These are phyloP conservation scores for Leptographium lundbergii DNA, from an alignment of 2,329 filamentous ascomycete genomes.

Conservation along the genomic window DNA sequence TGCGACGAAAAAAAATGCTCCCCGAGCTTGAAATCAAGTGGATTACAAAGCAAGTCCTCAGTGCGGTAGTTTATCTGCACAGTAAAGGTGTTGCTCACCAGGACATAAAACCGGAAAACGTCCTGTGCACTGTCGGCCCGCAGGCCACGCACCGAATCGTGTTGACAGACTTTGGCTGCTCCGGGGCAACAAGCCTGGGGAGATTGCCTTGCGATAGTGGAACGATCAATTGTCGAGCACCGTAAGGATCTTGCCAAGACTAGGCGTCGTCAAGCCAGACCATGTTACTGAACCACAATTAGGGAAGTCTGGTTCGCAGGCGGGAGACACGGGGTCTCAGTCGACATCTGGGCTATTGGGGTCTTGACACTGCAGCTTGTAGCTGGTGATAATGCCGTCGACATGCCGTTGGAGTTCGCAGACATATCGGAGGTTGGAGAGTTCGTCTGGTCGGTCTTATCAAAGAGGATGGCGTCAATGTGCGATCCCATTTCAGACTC, in stretches of 20 bases:
- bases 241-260: constrained; percentile 21
- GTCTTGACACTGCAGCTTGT: constrained; percentile 27
- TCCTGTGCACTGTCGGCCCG: constrained; percentile 34
- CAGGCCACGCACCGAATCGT: constrained; percentile 31
- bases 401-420: constrained; percentile 12
- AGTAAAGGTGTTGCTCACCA: constrained; percentile 36
- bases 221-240: constrained; percentile 34
- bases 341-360: constrained; percentile 42
- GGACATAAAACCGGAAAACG: constrained; percentile 42
- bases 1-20: constrained; percentile 23
- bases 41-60: constrained; percentile 34
- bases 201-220: constrained; percentile 33
- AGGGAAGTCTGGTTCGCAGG: constrained; percentile 26
- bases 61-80: constrained; percentile 34
- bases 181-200: constrained; percentile 27
- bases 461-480: neutral
- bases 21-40: constrained; percentile 30
- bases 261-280: neutral
- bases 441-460: constrained; percentile 5
- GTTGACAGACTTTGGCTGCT: constrained; percentile 40
- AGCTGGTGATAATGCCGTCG: constrained; percentile 11
- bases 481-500: constrained; percentile 5
- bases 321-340: constrained; percentile 20
- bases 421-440: constrained; percentile 4
- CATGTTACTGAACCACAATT: neutral